These are phyloP conservation scores for Tieghemostelium lacteum DNA, from an alignment of 78 protist species.

Conservation along the genomic window DNA sequence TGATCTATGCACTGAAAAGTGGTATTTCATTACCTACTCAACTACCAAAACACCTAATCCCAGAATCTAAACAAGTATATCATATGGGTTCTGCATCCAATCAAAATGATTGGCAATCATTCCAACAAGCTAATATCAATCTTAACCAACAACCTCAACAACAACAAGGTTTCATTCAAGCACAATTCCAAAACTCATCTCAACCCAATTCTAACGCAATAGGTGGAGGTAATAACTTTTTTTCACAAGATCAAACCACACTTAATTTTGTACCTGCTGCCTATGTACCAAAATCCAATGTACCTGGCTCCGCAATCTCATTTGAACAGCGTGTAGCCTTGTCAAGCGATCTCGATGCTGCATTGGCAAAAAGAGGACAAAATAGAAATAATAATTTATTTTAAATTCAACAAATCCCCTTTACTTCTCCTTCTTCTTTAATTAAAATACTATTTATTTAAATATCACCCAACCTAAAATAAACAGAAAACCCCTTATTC, in stretches of 20 bases:
- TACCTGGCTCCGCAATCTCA: slow-evolving; percentile 35
- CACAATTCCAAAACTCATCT: not conserved
- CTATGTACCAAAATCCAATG: slow-evolving; percentile 15
- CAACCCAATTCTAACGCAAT: not conserved
- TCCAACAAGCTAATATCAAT: slow-evolving; percentile 13
- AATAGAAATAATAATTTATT: not conserved
- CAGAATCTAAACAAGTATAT: slow-evolving; percentile 30
- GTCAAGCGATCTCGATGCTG: slow-evolving; percentile 52
- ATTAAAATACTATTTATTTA: no score
- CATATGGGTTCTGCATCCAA: slow-evolving; percentile 21
- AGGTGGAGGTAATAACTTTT: not conserved
- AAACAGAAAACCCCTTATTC: no score
- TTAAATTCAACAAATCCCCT: no score
- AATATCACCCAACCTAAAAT: no score
- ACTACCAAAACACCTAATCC: slow-evolving; percentile 54
- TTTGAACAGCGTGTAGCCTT: slow-evolving; percentile 67
- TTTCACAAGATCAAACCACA: not conserved
- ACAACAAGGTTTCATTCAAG: slow-evolving; percentile 4
- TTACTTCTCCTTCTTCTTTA: no score
- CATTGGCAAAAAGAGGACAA: slow-evolving; percentile 28
- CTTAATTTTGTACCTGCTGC: slow-evolving; percentile 31
- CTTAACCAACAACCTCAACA: not conserved
- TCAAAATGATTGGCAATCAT: slow-evolving; percentile 61
- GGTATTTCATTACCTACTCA: slow-evolving; percentile 8
- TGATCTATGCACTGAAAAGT: slow-evolving; percentile 38